Base-by-base conservation (phyloP, 306 rosid genomes). In the Cicer cuneatum region DNA sequence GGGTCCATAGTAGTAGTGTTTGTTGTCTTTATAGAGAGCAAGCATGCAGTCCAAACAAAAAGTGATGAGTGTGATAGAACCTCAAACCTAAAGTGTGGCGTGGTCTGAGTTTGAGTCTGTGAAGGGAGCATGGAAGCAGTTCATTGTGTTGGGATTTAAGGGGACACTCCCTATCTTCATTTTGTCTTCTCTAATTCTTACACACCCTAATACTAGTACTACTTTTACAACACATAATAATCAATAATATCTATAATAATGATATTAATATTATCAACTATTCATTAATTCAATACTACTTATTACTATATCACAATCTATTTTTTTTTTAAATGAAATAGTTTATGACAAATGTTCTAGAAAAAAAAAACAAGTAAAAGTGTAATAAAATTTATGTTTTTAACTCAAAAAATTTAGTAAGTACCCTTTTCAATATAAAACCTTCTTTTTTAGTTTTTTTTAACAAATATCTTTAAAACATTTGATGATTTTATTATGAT, bases 81-180 rank as follows among this genome's bases (percentile, higher is more conserved):
- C 58, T 58, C 16, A 58, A 58, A 12, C 41, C 41, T 29, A 58
- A 21, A 7, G 57, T 48, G 38, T 74, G 84, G 89, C 90, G 88
- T 87, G 93, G 64, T 12, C 14, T 46, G 51, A 12, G 87, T 61
- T 73, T 69, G 83, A 85, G 72, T 24, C 33, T 24, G 4, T 24
- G 33, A 0, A 86, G 80, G 86, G 83, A 74, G 81, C 82, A 83
- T 76, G 41, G 68, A 69, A 57, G 74, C 88, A 81, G 92, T 48
- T 63, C 2, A 14, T 56, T 0, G 3, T 91, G 97, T 87, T 49
- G 87, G 91, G 84, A 40, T 80, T 73, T 12, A 57, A 82, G 93
- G 96, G 84, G 88, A 91, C 98, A 93, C 4, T 74, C 7, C 69
- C 76, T 63, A 69, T 67, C 86, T 61, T 81, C 84, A 58, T 92